These are phyloP conservation scores for Tothia fuscella DNA, from an alignment of 2,329 filamentous ascomycete genomes.

Conservation along the genomic window DNA sequence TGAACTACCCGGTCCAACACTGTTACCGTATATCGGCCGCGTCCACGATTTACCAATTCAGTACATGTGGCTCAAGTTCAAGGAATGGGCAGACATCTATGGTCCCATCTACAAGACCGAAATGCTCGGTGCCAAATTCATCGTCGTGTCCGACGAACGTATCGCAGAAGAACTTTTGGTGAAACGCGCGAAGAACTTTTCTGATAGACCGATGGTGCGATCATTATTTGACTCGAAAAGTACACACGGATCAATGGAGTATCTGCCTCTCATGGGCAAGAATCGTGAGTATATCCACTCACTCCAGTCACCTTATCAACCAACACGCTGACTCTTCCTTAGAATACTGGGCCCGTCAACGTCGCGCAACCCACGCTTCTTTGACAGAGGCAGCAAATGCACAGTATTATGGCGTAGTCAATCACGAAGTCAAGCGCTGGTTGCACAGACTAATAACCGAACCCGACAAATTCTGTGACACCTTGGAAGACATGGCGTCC, in stretches of 20 bases:
- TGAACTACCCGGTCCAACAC: slow-evolving; percentile 29
- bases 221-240: slow-evolving; percentile 44
- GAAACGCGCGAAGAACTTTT: slow-evolving; percentile 29
- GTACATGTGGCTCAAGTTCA: slow-evolving; percentile 36
- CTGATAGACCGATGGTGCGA: slow-evolving; percentile 31
- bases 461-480: slow-evolving; percentile 38
- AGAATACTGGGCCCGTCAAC: slow-evolving; percentile 45
- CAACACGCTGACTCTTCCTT: slow-evolving; percentile 9
- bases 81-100: slow-evolving; percentile 23
- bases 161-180: slow-evolving; percentile 32
- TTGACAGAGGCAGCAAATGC: slow-evolving; percentile 34
- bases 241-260: slow-evolving; percentile 43
- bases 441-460: slow-evolving; percentile 36
- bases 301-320: neutral
- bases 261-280: slow-evolving; percentile 44
- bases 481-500: slow-evolving; percentile 45
- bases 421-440: slow-evolving; percentile 44
- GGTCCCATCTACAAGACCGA: slow-evolving; percentile 33
- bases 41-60: slow-evolving; percentile 38
- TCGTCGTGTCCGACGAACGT: slow-evolving; percentile 28
- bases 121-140: slow-evolving; percentile 28
- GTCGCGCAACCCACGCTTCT: slow-evolving; percentile 40
- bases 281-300: slow-evolving; percentile 31
- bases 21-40: slow-evolving; percentile 25
- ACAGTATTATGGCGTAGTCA: slow-evolving; percentile 36